Evolutionary conservation across 1,284 basidiomycete species (phyloP), one percentile per base, ranked within the genome.

Genomic region (Mycosarcoma maydis): DNA sequence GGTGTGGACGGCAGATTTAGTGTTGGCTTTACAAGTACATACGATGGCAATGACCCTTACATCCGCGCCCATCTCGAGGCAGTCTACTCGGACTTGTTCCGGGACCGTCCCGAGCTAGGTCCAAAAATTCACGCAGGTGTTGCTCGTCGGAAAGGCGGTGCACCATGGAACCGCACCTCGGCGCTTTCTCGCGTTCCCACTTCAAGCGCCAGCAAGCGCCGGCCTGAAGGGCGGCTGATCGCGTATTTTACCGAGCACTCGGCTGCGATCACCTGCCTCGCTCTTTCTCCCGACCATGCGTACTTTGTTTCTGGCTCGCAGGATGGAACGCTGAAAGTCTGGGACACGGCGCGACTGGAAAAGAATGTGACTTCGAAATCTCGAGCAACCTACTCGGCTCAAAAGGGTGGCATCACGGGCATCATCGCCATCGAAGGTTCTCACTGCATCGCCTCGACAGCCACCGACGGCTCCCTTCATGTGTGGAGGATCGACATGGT

Each of bases 251-350:
- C 87, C 19, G 92, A 81, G 48, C 77, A 80, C 48, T 60, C 71
- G 9, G 73, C 53, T 24, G 52, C 72, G 1, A 85, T 98, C 59
- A 92, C 90, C 1, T 87, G 88, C 2, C 85, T 98, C 16, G 90
- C 90, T 0, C 91, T 95, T 10, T 90, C 95, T 1, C 92, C 94
- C 0, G 96, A 98, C 79, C 92, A 96, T 68, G 84, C 89, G 68
- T 99, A 97, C 85, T 98, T 98, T 75, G 90, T 92, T 1, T 91
- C 94, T 0, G 87, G 89, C 0, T 94, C 92, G 1, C 88, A 91
- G 67, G 93, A 96, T 77, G 89, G 89, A 68, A 90, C 88, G 0
- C 87, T 94, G 62, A 90, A 91, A 78, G 85, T 92, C 6, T 92
- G 91, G 91, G 91, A 92, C 76, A 87, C 90, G 0, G 87, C 89